These are phyloP conservation scores for Glomus cerebriforme DNA, from an alignment of 192 early-diverging fungal species.

Conservation along the genomic window DNA sequence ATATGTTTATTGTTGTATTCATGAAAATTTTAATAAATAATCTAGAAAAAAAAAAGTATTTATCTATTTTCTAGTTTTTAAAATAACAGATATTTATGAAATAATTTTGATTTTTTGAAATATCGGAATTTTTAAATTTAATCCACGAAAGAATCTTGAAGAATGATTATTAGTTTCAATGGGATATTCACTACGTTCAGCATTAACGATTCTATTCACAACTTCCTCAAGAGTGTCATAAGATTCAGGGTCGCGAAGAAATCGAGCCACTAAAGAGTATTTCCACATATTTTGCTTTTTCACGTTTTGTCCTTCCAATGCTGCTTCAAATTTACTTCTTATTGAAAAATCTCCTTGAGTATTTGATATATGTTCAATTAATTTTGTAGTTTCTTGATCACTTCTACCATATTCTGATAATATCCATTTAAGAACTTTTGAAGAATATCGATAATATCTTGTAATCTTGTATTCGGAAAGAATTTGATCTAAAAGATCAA, in stretches of 20 bases:
- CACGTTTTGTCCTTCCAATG: conserved; percentile 11
- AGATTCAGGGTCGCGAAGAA: background rate
- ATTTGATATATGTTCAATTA: background rate
- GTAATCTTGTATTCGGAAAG: background rate
- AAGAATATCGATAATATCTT: conserved; percentile 12
- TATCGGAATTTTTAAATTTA: background rate
- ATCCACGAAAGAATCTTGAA: background rate
- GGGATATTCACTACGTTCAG: background rate
- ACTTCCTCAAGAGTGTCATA: background rate
- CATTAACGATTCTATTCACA: conserved; percentile 8
- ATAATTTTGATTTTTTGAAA: background rate
- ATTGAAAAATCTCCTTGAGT: conserved; percentile 22
- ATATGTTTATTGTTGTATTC: background rate
- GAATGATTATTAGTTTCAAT: background rate
- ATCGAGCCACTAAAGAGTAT: conserved; percentile 3
- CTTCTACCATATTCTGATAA: background rate
- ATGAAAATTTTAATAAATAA: too few species aligned
- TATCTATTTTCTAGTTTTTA: too few species aligned
- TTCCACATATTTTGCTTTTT: conserved; percentile 17
- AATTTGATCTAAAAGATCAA: background rate
- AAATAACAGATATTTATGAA: background rate
- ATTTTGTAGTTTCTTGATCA: background rate
- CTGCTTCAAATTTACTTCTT: background rate
- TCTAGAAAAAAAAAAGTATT: too few species aligned
- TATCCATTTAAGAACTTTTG: conserved; percentile 16